Evolutionary conservation across 176 grass and related monocot species (phyloP), one percentile per base, ranked within the genome.

Genomic region (Zizania latifolia): DNA sequence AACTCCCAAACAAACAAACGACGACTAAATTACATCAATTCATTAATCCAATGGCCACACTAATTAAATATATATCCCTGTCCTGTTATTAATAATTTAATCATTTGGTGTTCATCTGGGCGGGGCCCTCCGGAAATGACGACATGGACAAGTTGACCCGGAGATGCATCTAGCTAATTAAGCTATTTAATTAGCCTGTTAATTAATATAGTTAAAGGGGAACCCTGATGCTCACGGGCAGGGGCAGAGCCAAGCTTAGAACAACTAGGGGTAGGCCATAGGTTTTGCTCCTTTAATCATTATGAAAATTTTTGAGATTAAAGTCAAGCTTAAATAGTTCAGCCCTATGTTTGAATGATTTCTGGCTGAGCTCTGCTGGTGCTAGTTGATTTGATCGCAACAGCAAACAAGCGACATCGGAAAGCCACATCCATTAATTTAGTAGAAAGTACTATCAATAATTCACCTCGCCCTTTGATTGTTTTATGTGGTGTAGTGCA

Each of bases 371-470:
- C n/a, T n/a, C 46, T 51, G 5, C 17, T 51, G 46, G 0, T 45
- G 40, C 44, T 48, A 16, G 55, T 11, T 7, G 24, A 19, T 43
- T 39, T 1, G 3, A 70, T 32, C 19, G 27, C 46, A 51, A 63
- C 34, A 57, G 22, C 16, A 39, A 23, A 32, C 40, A 62, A 71
- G 44, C 79, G 79, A 58, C 79, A 59, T 34, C 79, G 32, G 69
- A 55, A 56, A 22, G 69, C 69, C 79, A 65, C 59, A 30, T 4
- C 58, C 34, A 31, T 39, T 56, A 41, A 13, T 81, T 33, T 65
- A 55, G 46, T 8, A 9, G 3, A 8, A 2, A 48, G 0, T 8
- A 11, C 8, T 15, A 8, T 31, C 27, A 13, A 21, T 29, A 13
- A 21, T 15, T 4, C 0, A 56, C n/a, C n/a, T n/a, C n/a, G 46